These are phyloP conservation scores for Zymoseptoria pseudotritici DNA, from an alignment of 2,329 filamentous ascomycete species.

Conservation along the genomic window DNA sequence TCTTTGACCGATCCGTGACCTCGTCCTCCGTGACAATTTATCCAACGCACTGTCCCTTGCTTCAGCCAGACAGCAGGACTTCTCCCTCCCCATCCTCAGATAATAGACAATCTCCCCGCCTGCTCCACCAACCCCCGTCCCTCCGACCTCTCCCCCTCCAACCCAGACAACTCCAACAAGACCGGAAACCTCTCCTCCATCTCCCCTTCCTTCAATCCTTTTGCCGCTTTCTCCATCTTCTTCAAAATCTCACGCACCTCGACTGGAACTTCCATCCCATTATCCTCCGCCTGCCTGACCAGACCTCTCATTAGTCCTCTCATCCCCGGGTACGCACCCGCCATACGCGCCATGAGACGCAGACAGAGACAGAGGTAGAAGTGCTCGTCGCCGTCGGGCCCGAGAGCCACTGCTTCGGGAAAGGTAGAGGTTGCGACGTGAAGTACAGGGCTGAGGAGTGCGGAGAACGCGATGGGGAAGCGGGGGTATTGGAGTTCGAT, in stretches of 20 bases:
- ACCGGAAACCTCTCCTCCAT: background rate
- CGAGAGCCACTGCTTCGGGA: background rate
- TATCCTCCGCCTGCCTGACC: background rate
- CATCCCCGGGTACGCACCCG: constrained; percentile 1
- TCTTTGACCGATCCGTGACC: no score
- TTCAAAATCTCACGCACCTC: background rate
- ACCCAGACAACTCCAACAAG: background rate
- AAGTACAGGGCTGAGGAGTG: background rate
- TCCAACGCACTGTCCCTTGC: no score
- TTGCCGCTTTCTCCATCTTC: background rate
- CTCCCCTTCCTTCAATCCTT: background rate
- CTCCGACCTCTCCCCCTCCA: background rate
- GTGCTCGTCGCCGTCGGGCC: constrained; percentile 2
- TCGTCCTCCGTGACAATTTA: no score
- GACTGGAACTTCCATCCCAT: background rate
- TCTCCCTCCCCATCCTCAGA: background rate
- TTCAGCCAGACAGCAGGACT: background rate
- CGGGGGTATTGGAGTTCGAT: constrained; percentile 4
- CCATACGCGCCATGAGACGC: constrained; percentile 6
- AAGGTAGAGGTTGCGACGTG: constrained; percentile 4
- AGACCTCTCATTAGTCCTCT: constrained; percentile 2
- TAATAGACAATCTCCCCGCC: background rate
- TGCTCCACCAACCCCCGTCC: background rate
- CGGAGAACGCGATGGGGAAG: constrained; percentile 1
- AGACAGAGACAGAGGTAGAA: constrained; percentile 9